These are phyloP conservation scores for Globisporangium spinosum DNA, from an alignment of 352 stramenopile species.

Conservation along the genomic window DNA sequence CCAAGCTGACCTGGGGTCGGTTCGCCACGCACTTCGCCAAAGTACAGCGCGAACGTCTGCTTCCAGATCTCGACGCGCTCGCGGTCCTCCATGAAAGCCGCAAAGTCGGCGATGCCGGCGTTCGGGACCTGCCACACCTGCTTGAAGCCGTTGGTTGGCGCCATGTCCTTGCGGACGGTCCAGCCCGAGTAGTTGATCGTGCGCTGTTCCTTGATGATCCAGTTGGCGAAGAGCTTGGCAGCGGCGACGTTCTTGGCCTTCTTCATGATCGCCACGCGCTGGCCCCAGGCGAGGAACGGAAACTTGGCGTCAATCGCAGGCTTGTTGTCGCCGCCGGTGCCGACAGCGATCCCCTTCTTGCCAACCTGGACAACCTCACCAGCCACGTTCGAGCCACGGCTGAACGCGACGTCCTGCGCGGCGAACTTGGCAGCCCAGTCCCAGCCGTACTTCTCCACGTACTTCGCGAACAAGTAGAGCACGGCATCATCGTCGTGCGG, in stretches of 20 bases:
- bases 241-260: conserved; percentile 48
- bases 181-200: conserved; percentile 18
- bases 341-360: conserved; percentile 33
- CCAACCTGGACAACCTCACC: conserved; percentile 24
- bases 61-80: conserved; percentile 35
- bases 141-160: conserved; percentile 22
- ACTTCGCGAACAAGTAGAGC: conserved; percentile 41
- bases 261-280: conserved; percentile 53
- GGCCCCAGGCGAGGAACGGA: conserved; percentile 36
- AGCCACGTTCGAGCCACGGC: conserved; percentile 29
- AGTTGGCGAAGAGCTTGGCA: conserved; percentile 60
- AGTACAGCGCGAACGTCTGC: conserved; percentile 48
- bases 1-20: conserved; percentile 34
- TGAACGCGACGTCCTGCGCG: conserved; percentile 34
- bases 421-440: conserved; percentile 42
- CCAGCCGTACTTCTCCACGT: conserved; percentile 55
- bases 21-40: conserved; percentile 45
- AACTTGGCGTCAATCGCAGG: conserved; percentile 1
- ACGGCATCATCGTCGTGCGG: conserved; percentile 45
- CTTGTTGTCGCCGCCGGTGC: background rate
- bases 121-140: conserved; percentile 33
- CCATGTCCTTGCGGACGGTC: conserved; percentile 37
- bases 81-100: conserved; percentile 46
- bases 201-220: conserved; percentile 38
- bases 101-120: conserved; percentile 34